Conservation (phyloP, 495 filamentous ascomycete genomes). For the Glarea lozoyensis region DNA sequence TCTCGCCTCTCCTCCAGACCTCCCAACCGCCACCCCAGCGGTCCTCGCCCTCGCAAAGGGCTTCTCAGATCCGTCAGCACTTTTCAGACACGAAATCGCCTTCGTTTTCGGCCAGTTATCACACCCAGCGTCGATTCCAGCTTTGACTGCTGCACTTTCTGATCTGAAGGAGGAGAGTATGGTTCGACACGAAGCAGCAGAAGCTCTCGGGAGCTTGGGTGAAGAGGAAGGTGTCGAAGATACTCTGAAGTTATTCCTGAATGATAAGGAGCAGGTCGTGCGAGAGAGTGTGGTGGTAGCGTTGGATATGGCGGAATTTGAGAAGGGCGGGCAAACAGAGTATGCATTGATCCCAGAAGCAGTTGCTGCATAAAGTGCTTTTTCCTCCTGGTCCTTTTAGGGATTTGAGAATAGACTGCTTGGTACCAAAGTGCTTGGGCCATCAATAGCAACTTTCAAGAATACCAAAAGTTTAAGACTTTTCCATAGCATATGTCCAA, state of each 20-base stretch:
- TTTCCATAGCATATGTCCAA: too few species aligned
- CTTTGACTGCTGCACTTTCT: constrained; percentile 68
- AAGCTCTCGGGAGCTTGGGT: constrained; percentile 92
- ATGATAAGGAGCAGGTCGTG: constrained; percentile 88
- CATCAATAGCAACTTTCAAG: constrained; percentile 14
- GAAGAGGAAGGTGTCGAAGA: constrained; percentile 90
- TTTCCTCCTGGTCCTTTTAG: constrained; percentile 4
- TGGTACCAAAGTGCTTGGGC: constrained; percentile 25
- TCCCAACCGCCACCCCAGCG: constrained; percentile 76
- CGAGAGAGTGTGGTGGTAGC: constrained; percentile 92
- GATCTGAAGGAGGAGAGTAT: constrained; percentile 79
- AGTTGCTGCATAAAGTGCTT: constrained; percentile 4
- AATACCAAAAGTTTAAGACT: too few species aligned
- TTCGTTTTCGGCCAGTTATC: constrained; percentile 97
- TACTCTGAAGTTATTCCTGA: constrained; percentile 69
- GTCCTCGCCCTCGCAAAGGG: constrained; percentile 80
- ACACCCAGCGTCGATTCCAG: constrained; percentile 92
- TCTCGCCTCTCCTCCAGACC: constrained; percentile 82
- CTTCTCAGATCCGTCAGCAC: constrained; percentile 73
- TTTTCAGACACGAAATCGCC: constrained; percentile 97
- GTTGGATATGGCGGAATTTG: constrained; percentile 95
- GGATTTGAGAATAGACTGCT: too few species aligned
- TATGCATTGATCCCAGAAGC: constrained; percentile 79
- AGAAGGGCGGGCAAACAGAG: constrained; percentile 79
- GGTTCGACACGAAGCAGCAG: constrained; percentile 96